phyloP scores from a whole-genome alignment of 768 basidiomycete species.

The Leccinum sublutescens region DNA sequence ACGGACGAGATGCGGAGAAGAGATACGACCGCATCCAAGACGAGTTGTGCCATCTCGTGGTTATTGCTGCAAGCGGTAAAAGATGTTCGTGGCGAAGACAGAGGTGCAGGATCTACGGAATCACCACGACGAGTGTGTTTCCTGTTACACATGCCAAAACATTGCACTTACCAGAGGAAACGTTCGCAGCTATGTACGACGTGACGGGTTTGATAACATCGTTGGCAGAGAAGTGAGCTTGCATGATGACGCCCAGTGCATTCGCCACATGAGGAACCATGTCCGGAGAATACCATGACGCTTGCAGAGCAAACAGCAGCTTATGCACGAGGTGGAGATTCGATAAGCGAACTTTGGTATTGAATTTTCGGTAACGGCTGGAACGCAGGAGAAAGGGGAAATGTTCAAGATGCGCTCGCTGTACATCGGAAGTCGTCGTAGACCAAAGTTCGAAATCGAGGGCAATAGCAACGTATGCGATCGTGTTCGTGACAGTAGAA shows the following conservation, averaged over 20 bases:
- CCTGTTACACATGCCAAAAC: too few relatives aligned
- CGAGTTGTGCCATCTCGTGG: constrained; percentile 61
- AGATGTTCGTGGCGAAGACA: constrained; percentile 15
- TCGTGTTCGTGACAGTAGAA: constrained; percentile 78
- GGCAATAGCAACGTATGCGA: constrained; percentile 80
- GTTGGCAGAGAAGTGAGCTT: constrained; percentile 67
- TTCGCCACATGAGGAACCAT: constrained; percentile 48
- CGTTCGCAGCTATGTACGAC: constrained; percentile 79
- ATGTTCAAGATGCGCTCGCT: constrained; percentile 76
- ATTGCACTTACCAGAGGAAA: too few relatives aligned
- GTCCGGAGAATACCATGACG: constrained; percentile 67
- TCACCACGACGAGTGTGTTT: too few relatives aligned
- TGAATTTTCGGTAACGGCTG: constrained; percentile 75
- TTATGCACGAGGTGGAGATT: constrained; percentile 72
- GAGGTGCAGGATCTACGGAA: not conserved
- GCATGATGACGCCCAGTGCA: constrained; percentile 58
- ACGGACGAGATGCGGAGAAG: constrained; percentile 53
- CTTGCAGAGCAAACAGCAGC: constrained; percentile 79
- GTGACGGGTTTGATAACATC: constrained; percentile 82
- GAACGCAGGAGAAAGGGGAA: constrained; percentile 69
- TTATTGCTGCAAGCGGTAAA: constrained; percentile 24
- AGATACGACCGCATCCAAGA: constrained; percentile 63
- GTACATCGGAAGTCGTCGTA: constrained; percentile 65
- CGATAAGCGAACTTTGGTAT: constrained; percentile 66
- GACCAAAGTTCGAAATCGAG: constrained; percentile 94